These are phyloP conservation scores for Solanum raphanifolium DNA, from an alignment of 257 asterid species.

Conservation along the genomic window DNA sequence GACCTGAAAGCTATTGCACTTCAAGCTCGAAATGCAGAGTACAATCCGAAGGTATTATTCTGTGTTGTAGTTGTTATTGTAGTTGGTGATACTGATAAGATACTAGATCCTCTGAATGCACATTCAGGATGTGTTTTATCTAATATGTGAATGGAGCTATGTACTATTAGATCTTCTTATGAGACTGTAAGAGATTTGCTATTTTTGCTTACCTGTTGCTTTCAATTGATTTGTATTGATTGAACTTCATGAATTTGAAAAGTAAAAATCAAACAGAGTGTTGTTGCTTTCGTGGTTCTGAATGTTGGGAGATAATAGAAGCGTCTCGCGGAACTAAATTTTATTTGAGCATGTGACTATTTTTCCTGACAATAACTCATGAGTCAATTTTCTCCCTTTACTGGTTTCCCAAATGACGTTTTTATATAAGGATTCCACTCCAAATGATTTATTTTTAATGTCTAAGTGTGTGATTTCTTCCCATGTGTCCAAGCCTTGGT, in stretches of 20 bases:
- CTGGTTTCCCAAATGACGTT: background rate
- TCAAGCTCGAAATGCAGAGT: constrained; percentile 91
- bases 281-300: background rate
- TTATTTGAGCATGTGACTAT: background rate
- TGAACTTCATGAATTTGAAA: background rate
- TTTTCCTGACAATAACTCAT: background rate
- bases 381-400: background rate
- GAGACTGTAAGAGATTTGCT: background rate
- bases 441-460: background rate
- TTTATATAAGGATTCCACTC: background rate
- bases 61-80: background rate
- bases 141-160: background rate
- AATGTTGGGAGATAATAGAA: background rate
- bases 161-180: background rate
- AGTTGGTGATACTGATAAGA: background rate
- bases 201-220: background rate
- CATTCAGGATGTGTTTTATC: background rate
- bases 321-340: background rate
- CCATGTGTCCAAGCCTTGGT: background rate
- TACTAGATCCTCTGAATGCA: background rate
- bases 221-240: background rate
- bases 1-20: constrained; percentile 87
- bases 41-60: constrained; percentile 68
- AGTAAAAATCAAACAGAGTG: too few species aligned
- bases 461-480: background rate